A percentile compares a stretch with the other conserved stretches of the same genome.
phyloP scores from a whole-genome alignment of 208 protist species.

The Novymonas esmeraldas region DNA sequence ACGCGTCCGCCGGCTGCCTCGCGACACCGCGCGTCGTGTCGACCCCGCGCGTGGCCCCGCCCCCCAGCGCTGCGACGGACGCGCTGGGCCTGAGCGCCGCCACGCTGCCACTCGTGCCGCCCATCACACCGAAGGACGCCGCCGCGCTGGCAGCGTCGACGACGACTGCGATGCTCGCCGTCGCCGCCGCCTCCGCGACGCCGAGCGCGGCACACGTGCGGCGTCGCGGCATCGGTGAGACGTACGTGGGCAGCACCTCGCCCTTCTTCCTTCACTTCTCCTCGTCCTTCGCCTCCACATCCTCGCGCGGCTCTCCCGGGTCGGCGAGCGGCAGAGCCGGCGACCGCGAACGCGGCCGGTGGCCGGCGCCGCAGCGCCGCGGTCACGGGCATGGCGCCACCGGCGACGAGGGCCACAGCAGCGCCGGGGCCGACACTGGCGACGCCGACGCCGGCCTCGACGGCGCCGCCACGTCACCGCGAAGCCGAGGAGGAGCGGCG shows the following conservation, averaged over 20 bases:
- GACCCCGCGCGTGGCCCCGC: no score
- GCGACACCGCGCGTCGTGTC: not conserved
- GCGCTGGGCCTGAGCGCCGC: not conserved
- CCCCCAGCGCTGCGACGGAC: not conserved
- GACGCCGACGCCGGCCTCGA: not conserved
- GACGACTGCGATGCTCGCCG: not conserved
- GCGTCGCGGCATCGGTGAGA: conserved; percentile 5
- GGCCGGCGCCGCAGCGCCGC: not conserved
- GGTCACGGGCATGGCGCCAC: no score
- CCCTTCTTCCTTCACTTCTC: conserved; percentile 19
- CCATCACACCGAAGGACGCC: not conserved
- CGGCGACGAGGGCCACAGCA: not conserved
- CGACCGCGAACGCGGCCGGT: not conserved
- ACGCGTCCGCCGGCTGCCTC: not conserved
- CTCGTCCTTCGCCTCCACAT: not conserved
- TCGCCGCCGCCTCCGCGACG: not conserved
- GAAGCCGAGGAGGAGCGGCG: no score
- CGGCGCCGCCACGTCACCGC: no score
- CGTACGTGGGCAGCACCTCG: conserved; percentile 26
- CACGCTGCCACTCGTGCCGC: conserved; percentile 7
- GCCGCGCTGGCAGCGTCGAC: not conserved
- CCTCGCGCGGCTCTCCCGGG: not conserved
- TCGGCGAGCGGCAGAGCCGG: not conserved
- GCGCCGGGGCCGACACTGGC: not conserved
- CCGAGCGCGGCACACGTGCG: conserved; percentile 4